Percentiles rank a stretch among this genome's conserved stretches.
Evolutionary conservation across 371 early-diverging fungal species (phyloP).

Genomic region (Zychaea mexicana): DNA sequence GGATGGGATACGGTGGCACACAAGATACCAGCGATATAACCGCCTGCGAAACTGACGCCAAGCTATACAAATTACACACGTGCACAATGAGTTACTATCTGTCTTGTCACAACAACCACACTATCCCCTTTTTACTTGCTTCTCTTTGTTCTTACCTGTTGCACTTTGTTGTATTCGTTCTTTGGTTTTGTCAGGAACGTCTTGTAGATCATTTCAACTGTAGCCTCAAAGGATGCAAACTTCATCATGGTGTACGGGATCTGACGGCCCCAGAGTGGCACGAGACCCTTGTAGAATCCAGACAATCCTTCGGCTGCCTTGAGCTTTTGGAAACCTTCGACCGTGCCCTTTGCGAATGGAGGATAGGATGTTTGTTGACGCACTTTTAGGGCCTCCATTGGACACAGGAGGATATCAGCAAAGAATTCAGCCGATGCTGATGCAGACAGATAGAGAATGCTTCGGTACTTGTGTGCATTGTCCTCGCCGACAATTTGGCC

Average conservation of each 20-base stretch:
- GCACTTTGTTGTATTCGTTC: constrained; percentile 69
- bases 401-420: constrained; percentile 85
- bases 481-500: constrained; percentile 71
- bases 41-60: constrained; percentile 82
- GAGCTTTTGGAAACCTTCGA: constrained; percentile 67
- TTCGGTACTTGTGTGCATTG: constrained; percentile 73
- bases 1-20: constrained; percentile 95
- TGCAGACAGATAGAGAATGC: constrained; percentile 71
- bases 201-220: constrained; percentile 74
- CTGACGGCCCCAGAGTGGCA: constrained; percentile 85
- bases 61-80: too few species aligned
- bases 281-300: constrained; percentile 75
- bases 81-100: too few species aligned
- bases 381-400: constrained; percentile 81
- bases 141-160: constrained; percentile 70
- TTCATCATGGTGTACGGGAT: constrained; percentile 96
- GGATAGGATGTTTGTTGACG: constrained; percentile 73
- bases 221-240: constrained; percentile 88
- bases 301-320: constrained; percentile 57
- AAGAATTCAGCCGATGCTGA: constrained; percentile 89
- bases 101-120: too few species aligned
- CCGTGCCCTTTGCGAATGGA: constrained; percentile 65
- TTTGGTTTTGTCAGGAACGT: constrained; percentile 71
- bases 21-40: constrained; percentile 88
- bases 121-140: too few species aligned